These are phyloP conservation scores for Golubevia sp. DNA, from an alignment of 1,284 basidiomycete species.

Conservation along the genomic window DNA sequence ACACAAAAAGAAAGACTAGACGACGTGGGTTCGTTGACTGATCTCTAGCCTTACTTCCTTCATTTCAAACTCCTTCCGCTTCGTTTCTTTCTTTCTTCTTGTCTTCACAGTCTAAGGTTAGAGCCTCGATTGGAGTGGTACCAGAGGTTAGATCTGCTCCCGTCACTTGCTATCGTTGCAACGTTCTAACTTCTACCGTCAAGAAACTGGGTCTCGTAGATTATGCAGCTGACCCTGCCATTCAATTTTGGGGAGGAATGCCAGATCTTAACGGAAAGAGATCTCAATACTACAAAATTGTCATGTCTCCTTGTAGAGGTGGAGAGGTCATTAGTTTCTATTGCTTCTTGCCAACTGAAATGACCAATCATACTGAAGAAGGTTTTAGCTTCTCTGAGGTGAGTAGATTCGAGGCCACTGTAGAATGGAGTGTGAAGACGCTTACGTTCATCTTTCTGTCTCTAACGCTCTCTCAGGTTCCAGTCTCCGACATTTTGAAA, in stretches of 20 bases:
- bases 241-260: constrained; percentile 63
- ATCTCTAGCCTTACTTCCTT: no score
- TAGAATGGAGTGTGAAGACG: no score
- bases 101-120: constrained; percentile 10
- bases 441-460: neutral
- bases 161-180: constrained; percentile 63
- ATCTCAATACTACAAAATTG: constrained; percentile 62
- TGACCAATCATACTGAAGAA: constrained; percentile 62
- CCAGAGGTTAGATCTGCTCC: constrained; percentile 57
- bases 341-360: constrained; percentile 48
- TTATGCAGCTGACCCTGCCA: constrained; percentile 59
- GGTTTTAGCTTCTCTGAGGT: constrained; percentile 61
- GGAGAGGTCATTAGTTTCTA: constrained; percentile 62
- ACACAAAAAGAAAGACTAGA: no score
- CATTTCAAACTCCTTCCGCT: no score
- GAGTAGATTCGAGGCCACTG: no score
- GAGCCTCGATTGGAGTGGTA: constrained; percentile 10
- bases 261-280: constrained; percentile 16
- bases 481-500: constrained; percentile 58
- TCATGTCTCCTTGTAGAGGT: constrained; percentile 61
- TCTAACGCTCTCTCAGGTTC: constrained; percentile 14
- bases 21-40: no score
- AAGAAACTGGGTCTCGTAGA: constrained; percentile 57
- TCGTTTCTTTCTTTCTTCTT: constrained; percentile 46
- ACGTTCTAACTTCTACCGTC: constrained; percentile 53